Evolutionary conservation across 2,329 filamentous ascomycete genomes (phyloP).

Genomic region (Eutypa lata): DNA sequence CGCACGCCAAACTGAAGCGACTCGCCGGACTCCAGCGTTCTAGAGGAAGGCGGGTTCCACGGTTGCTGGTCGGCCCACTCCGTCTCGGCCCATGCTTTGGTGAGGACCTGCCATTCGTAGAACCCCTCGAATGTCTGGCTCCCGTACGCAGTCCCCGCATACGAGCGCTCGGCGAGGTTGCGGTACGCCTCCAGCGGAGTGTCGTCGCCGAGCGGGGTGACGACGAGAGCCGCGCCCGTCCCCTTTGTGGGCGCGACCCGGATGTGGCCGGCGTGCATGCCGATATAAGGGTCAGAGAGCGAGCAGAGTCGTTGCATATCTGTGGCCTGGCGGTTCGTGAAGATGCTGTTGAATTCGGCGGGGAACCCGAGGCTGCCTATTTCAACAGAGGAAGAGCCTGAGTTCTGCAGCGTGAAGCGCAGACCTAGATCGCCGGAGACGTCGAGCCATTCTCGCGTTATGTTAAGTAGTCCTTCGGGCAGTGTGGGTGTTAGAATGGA

Average conservation of each 20-base stretch:
- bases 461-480: conserved; percentile 34
- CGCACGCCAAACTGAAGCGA: conserved; percentile 46
- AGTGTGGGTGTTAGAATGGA: conserved; percentile 42
- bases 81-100: conserved; percentile 51
- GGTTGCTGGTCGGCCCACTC: conserved; percentile 50
- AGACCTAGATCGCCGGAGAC: conserved; percentile 47
- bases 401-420: conserved; percentile 49
- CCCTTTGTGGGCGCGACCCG: conserved; percentile 51
- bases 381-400: conserved; percentile 38
- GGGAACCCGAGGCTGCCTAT: conserved; percentile 57
- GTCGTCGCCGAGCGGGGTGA: conserved; percentile 46
- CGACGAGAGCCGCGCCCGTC: conserved; percentile 49
- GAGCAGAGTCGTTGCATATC: conserved; percentile 51
- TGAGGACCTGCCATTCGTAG: conserved; percentile 58
- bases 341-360: conserved; percentile 61
- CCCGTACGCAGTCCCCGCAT: conserved; percentile 39
- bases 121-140: conserved; percentile 58
- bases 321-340: conserved; percentile 45
- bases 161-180: conserved; percentile 44
- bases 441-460: conserved; percentile 51
- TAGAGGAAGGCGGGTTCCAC: conserved; percentile 54
- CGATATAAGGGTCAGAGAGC: conserved; percentile 58
- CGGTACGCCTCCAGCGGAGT: conserved; percentile 54
- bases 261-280: conserved; percentile 55
- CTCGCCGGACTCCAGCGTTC: conserved; percentile 40